Evolutionary conservation across 495 filamentous ascomycete species (phyloP).

Genomic region (Lasiosphaeria hispida): DNA sequence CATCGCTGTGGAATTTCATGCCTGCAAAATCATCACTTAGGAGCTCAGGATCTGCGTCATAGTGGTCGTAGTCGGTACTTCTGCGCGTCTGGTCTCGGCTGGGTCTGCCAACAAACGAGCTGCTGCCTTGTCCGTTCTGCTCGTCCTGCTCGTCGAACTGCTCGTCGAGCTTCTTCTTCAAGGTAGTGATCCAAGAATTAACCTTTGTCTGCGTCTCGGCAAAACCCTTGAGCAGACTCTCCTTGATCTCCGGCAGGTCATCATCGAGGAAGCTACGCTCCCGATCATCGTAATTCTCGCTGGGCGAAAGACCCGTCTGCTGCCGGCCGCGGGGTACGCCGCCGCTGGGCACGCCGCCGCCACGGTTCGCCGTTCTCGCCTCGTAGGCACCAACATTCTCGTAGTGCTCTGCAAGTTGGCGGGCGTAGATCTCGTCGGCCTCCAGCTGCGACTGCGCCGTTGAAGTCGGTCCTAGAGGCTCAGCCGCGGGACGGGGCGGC

Average conservation of each 20-base stretch:
- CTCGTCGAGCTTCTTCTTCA: slow-evolving; percentile 90
- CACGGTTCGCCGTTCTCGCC: slow-evolving; percentile 41
- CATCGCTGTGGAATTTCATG: slow-evolving; percentile 75
- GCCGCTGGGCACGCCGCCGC: slow-evolving; percentile 32
- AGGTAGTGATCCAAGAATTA: slow-evolving; percentile 83
- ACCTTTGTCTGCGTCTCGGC: slow-evolving; percentile 89
- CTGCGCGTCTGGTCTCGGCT: slow-evolving; percentile 53
- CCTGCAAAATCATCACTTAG: slow-evolving; percentile 88
- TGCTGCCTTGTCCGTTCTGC: slow-evolving; percentile 28
- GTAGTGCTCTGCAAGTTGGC: slow-evolving; percentile 90
- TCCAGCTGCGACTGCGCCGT: slow-evolving; percentile 77
- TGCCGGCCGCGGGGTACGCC: slow-evolving; percentile 39
- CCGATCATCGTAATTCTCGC: slow-evolving; percentile 53
- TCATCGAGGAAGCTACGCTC: slow-evolving; percentile 92
- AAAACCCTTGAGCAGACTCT: slow-evolving; percentile 93
- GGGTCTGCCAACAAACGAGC: slow-evolving; percentile 35
- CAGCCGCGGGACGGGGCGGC: slow-evolving; percentile 63
- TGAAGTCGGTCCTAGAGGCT: slow-evolving; percentile 42
- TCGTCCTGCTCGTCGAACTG: slow-evolving; percentile 62
- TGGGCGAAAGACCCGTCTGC: slow-evolving; percentile 45
- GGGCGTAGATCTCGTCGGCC: slow-evolving; percentile 88
- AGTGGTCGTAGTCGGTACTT: slow-evolving; percentile 81
- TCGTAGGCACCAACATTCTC: slow-evolving; percentile 58
- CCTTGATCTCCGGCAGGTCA: slow-evolving; percentile 88
- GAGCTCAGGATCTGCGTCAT: slow-evolving; percentile 93